Evolutionary conservation across 23 red algal species (phyloP).

Genomic region (Gracilaria vermiculophylla): DNA sequence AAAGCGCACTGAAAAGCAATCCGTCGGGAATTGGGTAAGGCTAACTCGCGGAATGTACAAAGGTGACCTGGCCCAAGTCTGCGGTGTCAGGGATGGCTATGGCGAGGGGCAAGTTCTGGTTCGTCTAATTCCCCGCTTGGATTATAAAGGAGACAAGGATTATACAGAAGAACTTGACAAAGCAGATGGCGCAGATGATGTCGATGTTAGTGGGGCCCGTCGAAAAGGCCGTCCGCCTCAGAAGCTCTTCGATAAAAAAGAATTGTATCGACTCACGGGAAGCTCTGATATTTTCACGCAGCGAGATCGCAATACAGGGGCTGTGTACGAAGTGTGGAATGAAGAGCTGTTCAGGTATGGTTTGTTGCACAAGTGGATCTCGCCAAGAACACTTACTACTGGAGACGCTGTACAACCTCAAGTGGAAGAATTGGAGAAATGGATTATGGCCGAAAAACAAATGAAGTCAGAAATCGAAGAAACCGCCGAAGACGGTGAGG

Average conservation of each 20-base stretch:
- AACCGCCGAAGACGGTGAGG: slow-evolving; percentile 2
- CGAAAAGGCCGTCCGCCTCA: slow-evolving; percentile 83
- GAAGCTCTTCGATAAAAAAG: slow-evolving; percentile 83
- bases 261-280: slow-evolving; percentile 62
- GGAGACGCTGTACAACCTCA: slow-evolving; percentile 74
- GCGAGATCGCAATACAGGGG: slow-evolving; percentile 77
- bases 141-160: slow-evolving; percentile 70
- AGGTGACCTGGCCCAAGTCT: slow-evolving; percentile 96
- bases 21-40: slow-evolving; percentile 84
- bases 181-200: slow-evolving; percentile 60
- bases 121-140: slow-evolving; percentile 87
- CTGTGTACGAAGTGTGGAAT: slow-evolving; percentile 86
- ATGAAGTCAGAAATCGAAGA: slow-evolving; percentile 41
- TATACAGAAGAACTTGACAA: slow-evolving; percentile 54
- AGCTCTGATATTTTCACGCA: slow-evolving; percentile 64
- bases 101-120: slow-evolving; percentile 60
- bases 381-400: slow-evolving; percentile 47
- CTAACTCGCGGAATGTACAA: slow-evolving; percentile 83
- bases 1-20: slow-evolving; percentile 63
- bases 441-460: slow-evolving; percentile 68
- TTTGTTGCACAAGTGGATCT: slow-evolving; percentile 87
- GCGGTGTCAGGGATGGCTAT: slow-evolving; percentile 75
- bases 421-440: slow-evolving; percentile 87
- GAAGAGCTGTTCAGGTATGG: slow-evolving; percentile 72
- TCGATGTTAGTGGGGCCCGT: slow-evolving; percentile 5